Percentiles rank a stretch among this genome's conserved stretches.
Conservation (phyloP, 2,329 filamentous ascomycete genomes). For the Hymenoscyphus albidus region DNA sequence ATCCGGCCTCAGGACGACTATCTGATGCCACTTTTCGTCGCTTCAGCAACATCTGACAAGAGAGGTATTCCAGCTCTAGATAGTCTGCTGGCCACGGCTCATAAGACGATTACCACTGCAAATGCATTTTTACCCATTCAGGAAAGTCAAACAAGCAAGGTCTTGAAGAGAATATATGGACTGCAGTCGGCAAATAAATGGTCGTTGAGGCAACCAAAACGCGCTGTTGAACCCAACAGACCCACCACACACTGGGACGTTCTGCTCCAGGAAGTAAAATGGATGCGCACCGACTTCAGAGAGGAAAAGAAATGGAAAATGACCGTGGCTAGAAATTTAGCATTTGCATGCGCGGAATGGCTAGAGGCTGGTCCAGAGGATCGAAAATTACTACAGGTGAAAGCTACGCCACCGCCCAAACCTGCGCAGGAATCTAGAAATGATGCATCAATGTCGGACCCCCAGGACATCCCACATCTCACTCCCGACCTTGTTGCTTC, state of each 20-base stretch:
- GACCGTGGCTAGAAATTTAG: constrained; percentile 73
- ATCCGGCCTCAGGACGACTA: constrained; percentile 50
- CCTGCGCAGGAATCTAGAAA: constrained; percentile 27
- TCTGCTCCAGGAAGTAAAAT: constrained; percentile 86
- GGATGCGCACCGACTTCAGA: constrained; percentile 95
- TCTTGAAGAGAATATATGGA: constrained; percentile 82
- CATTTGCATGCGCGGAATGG: constrained; percentile 81
- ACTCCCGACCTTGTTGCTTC: constrained; percentile 67
- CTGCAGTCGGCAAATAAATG: constrained; percentile 89
- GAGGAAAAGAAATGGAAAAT: constrained; percentile 95
- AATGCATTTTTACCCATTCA: constrained; percentile 80
- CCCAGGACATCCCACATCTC: constrained; percentile 39
- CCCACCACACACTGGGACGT: constrained; percentile 81
- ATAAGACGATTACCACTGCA: constrained; percentile 84
- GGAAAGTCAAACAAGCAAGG: constrained; percentile 82
- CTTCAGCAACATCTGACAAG: constrained; percentile 52
- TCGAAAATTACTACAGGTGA: constrained; percentile 65
- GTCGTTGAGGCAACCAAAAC: constrained; percentile 85
- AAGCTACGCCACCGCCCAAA: constrained; percentile 37
- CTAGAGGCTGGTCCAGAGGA: constrained; percentile 61
- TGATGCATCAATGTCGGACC: constrained; percentile 35
- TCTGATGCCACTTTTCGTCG: constrained; percentile 59
- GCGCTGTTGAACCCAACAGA: constrained; percentile 74
- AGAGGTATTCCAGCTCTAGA: constrained; percentile 62
- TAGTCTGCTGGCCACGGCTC: constrained; percentile 73